These are phyloP conservation scores for Ascochyta lentis DNA, from an alignment of 2,329 filamentous ascomycete genomes.

Conservation along the genomic window DNA sequence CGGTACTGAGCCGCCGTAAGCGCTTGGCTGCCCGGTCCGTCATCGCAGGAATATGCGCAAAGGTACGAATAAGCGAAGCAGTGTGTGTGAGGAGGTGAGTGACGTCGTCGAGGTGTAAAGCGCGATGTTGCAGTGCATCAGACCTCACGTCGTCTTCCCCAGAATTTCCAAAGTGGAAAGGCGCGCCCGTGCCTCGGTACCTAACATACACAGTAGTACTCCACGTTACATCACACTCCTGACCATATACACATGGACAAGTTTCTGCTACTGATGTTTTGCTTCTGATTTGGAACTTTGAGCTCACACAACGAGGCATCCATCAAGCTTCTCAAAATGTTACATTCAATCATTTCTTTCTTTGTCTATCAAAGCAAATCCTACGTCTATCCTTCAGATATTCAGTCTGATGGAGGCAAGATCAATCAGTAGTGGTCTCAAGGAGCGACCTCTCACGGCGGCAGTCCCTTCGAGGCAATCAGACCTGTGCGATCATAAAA, in stretches of 20 bases:
- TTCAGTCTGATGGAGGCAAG: no score
- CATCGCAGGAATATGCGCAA: conserved; percentile 24
- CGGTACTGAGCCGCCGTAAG: conserved; percentile 50
- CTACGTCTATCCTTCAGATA: no score
- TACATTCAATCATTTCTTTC: no score
- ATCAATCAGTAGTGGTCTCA: no score
- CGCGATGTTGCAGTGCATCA: conserved; percentile 12
- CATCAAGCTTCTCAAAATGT: no score
- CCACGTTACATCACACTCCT: no score
- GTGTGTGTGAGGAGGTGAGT: neutral
- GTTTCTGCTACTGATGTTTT: no score
- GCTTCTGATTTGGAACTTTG: no score
- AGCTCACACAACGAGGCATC: no score
- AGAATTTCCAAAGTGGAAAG: conserved; percentile 14
- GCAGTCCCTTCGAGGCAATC: neutral
- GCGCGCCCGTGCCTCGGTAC: conserved; percentile 15
- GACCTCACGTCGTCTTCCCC: conserved; percentile 10
- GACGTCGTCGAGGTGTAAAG: conserved; percentile 5
- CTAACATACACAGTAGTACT: no score
- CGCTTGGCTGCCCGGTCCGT: conserved; percentile 47
- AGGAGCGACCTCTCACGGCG: neutral
- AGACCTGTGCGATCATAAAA: conserved; percentile 28
- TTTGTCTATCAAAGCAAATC: no score
- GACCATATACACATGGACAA: no score
- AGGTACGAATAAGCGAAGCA: neutral